Evolutionary conservation across 2,329 filamentous ascomycete genomes (phyloP).

Genomic region (Macrophomina phaseolina): DNA sequence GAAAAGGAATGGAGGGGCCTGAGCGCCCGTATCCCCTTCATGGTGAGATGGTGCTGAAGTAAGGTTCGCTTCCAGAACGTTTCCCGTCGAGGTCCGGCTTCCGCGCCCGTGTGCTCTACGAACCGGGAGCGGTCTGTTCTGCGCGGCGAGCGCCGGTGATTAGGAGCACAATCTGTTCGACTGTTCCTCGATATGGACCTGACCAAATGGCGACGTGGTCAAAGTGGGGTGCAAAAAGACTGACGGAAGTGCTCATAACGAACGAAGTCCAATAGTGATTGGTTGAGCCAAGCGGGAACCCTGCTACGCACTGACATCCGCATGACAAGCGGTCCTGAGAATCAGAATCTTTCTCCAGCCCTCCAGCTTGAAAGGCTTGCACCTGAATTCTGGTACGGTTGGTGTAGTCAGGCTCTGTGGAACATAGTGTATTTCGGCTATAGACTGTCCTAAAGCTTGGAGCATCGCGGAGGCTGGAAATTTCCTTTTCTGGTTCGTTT

Average conservation of each 20-base stretch:
- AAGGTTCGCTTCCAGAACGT: background rate
- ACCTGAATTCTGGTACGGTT: background rate
- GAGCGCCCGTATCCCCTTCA: constrained; percentile 13
- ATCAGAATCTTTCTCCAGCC: background rate
- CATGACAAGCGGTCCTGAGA: background rate
- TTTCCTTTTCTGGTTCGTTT: background rate
- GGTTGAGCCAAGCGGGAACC: background rate
- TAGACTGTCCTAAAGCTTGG: background rate
- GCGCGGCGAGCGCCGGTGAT: background rate
- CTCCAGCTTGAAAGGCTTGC: background rate
- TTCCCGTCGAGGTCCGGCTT: background rate
- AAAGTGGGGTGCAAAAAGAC: background rate
- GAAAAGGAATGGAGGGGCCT: background rate
- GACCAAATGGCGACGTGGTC: constrained; percentile 8
- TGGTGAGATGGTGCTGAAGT: constrained; percentile 2
- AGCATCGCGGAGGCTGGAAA: background rate
- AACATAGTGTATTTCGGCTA: no score
- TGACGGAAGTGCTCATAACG: background rate
- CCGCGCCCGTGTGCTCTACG: background rate
- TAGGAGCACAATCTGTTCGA: background rate
- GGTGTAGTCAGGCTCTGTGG: no score
- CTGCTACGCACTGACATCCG: constrained; percentile 3
- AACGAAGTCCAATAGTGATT: background rate
- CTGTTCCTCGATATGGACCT: background rate
- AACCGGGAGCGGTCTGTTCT: background rate